Conservation (phyloP, 1,284 basidiomycete genomes). For the Ceratobasidium sp. region DNA sequence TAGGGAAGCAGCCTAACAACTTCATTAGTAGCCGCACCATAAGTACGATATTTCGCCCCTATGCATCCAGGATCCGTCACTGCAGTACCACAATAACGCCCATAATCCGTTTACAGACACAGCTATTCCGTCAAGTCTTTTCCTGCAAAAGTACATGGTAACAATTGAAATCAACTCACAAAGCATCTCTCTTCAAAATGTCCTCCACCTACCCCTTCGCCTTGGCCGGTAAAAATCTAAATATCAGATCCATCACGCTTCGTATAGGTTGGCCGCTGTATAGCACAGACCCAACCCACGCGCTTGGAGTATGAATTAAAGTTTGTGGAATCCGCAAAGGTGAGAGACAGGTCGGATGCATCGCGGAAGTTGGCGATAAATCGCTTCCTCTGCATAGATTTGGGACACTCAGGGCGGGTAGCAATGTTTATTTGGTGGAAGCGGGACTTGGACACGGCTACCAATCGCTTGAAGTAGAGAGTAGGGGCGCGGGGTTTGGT, state of each 20-base stretch:
- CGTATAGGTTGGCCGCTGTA: conserved; percentile 83
- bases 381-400: conserved; percentile 83
- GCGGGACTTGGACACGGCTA: no score
- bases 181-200: conserved; percentile 76
- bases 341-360: conserved; percentile 86
- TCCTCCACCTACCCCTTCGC: conserved; percentile 86
- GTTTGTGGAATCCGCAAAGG: conserved; percentile 96
- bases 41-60: conserved; percentile 81
- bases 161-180: conserved; percentile 65
- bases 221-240: conserved; percentile 91
- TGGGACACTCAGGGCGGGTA: no score
- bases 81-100: conserved; percentile 87
- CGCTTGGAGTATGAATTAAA: conserved; percentile 94
- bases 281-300: conserved; percentile 73
- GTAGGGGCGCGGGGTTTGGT: no score
- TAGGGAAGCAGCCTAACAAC: no score
- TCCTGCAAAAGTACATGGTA: not conserved
- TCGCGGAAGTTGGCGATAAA: conserved; percentile 94
- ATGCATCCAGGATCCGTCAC: conserved; percentile 77
- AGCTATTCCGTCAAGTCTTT: not conserved
- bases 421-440: no score
- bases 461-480: no score
- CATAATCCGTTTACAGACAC: conserved; percentile 77
- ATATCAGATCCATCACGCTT: conserved; percentile 92
- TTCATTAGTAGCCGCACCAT: conserved; percentile 80